A percentile compares a stretch with the other conserved stretches of the same genome.
Evolutionary conservation across 2,329 filamentous ascomycete genomes (phyloP).

Genomic region (Venturia aucupariae): DNA sequence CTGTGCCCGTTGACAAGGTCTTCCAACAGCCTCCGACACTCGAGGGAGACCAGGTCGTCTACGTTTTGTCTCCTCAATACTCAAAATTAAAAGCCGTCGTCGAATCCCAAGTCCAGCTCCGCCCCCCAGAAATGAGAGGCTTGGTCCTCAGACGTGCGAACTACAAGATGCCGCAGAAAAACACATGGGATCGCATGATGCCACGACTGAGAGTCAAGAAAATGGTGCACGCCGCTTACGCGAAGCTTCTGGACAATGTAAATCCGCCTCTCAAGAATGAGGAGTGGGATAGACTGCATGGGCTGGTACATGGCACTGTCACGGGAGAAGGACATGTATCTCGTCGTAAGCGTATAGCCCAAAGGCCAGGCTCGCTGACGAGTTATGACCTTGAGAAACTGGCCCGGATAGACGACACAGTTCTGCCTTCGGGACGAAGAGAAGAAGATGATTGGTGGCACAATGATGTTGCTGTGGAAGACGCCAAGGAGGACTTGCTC

Average conservation of each 20-base stretch:
- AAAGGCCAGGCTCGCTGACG: background rate
- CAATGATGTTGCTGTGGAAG: background rate
- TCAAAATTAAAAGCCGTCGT: conserved; percentile 23
- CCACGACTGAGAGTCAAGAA: conserved; percentile 36
- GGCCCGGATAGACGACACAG: background rate
- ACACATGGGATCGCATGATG: conserved; percentile 38
- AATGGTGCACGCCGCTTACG: conserved; percentile 35
- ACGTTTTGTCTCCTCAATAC: conserved; percentile 8
- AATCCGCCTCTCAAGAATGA: conserved; percentile 35
- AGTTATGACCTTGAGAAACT: conserved; percentile 9
- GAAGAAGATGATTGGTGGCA: conserved; percentile 6
- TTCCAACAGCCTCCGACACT: background rate
- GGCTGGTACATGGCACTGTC: conserved; percentile 28
- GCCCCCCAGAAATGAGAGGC: background rate
- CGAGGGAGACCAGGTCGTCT: background rate
- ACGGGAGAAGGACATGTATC: conserved; percentile 22
- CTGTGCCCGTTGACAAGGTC: conserved; percentile 5
- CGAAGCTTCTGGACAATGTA: conserved; percentile 31
- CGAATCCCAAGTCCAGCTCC: conserved; percentile 21
- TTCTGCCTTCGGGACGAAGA: background rate
- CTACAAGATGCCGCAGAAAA: conserved; percentile 33
- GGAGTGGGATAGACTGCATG: conserved; percentile 36
- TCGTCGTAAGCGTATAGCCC: conserved; percentile 17
- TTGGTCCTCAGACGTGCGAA: conserved; percentile 20
- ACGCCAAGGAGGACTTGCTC: conserved; percentile 18